These are phyloP conservation scores for Trichoderma lentiforme DNA, from an alignment of 2,329 filamentous ascomycete species.

Conservation along the genomic window DNA sequence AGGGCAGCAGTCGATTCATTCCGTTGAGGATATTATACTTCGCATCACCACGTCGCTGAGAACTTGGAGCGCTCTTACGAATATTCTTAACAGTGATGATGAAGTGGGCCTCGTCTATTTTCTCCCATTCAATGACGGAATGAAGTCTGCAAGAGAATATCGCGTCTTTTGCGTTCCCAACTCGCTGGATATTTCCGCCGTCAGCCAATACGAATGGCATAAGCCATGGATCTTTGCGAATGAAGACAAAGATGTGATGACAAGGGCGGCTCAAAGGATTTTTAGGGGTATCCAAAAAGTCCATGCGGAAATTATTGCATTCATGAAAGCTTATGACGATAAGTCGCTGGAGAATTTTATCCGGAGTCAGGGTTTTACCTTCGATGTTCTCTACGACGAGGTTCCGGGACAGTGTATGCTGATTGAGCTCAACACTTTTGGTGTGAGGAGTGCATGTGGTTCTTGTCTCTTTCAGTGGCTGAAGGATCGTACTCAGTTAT, in stretches of 20 bases:
- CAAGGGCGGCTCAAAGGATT: conserved; percentile 17
- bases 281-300: background rate
- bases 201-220: conserved; percentile 43
- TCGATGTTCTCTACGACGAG: conserved; percentile 41
- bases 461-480: conserved; percentile 47
- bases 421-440: conserved; percentile 47
- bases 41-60: conserved; percentile 38
- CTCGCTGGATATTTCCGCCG: conserved; percentile 31
- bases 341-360: conserved; percentile 30
- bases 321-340: conserved; percentile 18
- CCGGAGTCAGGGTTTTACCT: conserved; percentile 39
- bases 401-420: conserved; percentile 26
- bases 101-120: conserved; percentile 35
- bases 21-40: conserved; percentile 33
- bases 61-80: conserved; percentile 33
- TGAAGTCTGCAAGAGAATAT: conserved; percentile 39
- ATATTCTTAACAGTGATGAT: conserved; percentile 23
- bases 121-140: conserved; percentile 39
- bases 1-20: conserved; percentile 29
- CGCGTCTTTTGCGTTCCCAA: conserved; percentile 42
- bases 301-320: background rate
- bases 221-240: conserved; percentile 31
- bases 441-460: conserved; percentile 41
- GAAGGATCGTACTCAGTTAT: conserved; percentile 35
- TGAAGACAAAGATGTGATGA: conserved; percentile 13